phyloP scores from a whole-genome alignment of 371 early-diverging fungal genomes.

The Phascolomyces articulosus region DNA sequence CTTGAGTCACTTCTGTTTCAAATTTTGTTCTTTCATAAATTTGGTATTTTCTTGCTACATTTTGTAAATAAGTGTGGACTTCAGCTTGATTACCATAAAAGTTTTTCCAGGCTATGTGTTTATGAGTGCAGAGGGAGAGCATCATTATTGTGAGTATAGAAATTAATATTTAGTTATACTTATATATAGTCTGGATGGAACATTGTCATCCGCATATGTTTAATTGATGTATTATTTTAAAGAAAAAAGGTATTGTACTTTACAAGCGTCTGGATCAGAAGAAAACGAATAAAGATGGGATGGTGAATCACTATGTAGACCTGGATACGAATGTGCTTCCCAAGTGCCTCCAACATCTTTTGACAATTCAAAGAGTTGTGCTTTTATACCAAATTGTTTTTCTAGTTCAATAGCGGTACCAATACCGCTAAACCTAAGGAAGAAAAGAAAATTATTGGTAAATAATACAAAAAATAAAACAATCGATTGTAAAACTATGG shows the following conservation, averaged over 20 bases:
- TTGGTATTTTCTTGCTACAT: slow-evolving; percentile 49
- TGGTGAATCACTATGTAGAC: slow-evolving; percentile 54
- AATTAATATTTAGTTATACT: background rate
- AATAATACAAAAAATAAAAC: no score
- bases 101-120: slow-evolving; percentile 49
- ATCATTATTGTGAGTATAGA: no score
- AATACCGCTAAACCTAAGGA: slow-evolving; percentile 62
- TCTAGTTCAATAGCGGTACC: slow-evolving; percentile 59
- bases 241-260: no score
- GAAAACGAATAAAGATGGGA: slow-evolving; percentile 59
- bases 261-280: slow-evolving; percentile 46
- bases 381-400: slow-evolving; percentile 48
- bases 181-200: slow-evolving; percentile 33
- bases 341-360: slow-evolving; percentile 66
- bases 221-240: no score
- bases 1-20: slow-evolving; percentile 41
- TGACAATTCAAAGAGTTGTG: slow-evolving; percentile 55
- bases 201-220: no score
- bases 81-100: slow-evolving; percentile 46
- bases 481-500: no score
- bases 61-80: slow-evolving; percentile 52
- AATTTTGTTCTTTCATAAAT: slow-evolving; percentile 49
- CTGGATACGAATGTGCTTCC: slow-evolving; percentile 62
- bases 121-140: no score
- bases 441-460: no score